Percentiles rank a stretch among this genome's conserved stretches.
Evolutionary conservation across 495 filamentous ascomycete genomes (phyloP).

Genomic region (Amniculicola lignicola): DNA sequence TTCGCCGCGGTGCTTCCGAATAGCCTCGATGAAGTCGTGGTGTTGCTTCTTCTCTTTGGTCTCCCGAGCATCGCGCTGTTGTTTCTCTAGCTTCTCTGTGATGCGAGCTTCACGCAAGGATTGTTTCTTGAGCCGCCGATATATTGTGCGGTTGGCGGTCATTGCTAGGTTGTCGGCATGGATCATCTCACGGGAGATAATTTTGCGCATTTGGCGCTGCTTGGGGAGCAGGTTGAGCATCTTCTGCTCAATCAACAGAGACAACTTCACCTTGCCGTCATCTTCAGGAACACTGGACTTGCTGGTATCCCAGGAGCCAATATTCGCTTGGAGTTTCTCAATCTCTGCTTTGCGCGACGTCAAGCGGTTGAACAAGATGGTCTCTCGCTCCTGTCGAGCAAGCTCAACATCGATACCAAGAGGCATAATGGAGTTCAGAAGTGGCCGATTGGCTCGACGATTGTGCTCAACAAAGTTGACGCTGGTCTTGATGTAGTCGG

Average conservation of each 20-base stretch:
- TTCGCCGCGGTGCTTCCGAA: conserved; percentile 66
- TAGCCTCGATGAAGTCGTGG: conserved; percentile 74
- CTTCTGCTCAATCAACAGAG: conserved; percentile 91
- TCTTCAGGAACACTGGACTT: conserved; percentile 65
- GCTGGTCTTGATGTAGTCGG: conserved; percentile 47
- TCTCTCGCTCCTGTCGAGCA: conserved; percentile 77
- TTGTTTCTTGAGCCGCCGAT: conserved; percentile 94
- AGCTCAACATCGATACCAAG: conserved; percentile 70
- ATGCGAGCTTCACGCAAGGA: conserved; percentile 92
- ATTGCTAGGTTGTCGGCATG: conserved; percentile 92
- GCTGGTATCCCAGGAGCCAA: conserved; percentile 76
- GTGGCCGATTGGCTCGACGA: conserved; percentile 64
- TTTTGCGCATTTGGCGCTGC: conserved; percentile 78
- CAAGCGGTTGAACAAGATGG: conserved; percentile 85
- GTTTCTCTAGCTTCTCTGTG: conserved; percentile 97
- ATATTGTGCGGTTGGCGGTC: conserved; percentile 84
- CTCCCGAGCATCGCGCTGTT: conserved; percentile 92
- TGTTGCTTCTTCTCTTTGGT: conserved; percentile 95
- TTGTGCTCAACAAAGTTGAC: conserved; percentile 80
- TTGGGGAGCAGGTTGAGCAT: conserved; percentile 76
- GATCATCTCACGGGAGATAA: conserved; percentile 82
- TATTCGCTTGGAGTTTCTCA: conserved; percentile 73
- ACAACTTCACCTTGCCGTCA: conserved; percentile 81
- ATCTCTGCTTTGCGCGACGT: conserved; percentile 76
- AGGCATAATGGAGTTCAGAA: conserved; percentile 84